Conservation (phyloP, 768 basidiomycete species). For the Lactarius quietus region DNA sequence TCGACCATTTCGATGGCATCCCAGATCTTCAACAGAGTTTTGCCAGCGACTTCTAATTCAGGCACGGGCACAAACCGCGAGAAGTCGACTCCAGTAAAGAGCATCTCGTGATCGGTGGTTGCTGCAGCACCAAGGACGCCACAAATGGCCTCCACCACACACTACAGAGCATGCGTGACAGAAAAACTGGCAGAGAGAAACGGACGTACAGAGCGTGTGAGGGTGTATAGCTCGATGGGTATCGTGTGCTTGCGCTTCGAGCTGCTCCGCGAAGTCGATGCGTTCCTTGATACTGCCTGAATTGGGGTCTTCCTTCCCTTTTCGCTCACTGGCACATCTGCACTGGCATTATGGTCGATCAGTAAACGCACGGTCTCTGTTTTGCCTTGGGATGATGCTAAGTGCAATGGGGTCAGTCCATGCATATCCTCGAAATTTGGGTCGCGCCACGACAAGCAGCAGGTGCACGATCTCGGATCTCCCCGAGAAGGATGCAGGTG, state of each 20-base stretch:
- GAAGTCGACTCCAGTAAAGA: slow-evolving; percentile 41
- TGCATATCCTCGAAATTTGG: no score
- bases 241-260: slow-evolving; percentile 28
- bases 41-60: slow-evolving; percentile 51
- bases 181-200: background rate
- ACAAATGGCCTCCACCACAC: slow-evolving; percentile 26
- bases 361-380: no score
- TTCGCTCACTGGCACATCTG: no score
- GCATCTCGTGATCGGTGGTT: slow-evolving; percentile 44
- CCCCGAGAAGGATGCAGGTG: no score
- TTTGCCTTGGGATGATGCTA: no score
- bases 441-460: no score
- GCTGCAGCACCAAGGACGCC: slow-evolving; percentile 43
- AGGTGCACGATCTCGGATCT: no score
- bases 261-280: no score
- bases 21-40: slow-evolving; percentile 61
- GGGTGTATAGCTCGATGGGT: slow-evolving; percentile 31
- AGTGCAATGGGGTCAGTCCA: no score
- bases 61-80: slow-evolving; percentile 53
- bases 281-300: no score
- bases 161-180: slow-evolving; percentile 22
- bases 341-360: no score
- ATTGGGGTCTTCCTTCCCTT: no score
- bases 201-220: slow-evolving; percentile 31
- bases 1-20: slow-evolving; percentile 56